Base-by-base conservation (phyloP, 2,329 filamentous ascomycete genomes). In the Beauveria medogensis region DNA sequence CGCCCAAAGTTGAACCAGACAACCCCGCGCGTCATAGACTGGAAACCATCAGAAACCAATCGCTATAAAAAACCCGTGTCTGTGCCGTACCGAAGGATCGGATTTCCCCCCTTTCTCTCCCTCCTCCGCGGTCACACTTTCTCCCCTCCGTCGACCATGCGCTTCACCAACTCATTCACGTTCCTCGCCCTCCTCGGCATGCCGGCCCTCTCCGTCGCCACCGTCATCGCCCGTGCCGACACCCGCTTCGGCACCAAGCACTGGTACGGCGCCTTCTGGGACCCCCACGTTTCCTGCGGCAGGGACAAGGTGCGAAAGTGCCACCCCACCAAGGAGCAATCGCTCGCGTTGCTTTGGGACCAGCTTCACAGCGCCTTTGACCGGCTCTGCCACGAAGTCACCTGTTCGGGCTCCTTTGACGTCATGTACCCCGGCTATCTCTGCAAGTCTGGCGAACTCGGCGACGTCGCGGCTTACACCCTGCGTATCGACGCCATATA, bases 301-400 rank as follows among this genome's bases (percentile, higher is more conserved):
- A 58, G 52, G 47, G 60, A 47, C 47, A 62, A 54, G 60, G 54
- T 28, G 57, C 57, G 48, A 48, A 62, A 54, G 54, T 62, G 60
- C 60, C 58, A 62, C 54, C 60, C 60, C 16, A 62, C 47, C 20
- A 40, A 46, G 40, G 60, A 62, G 51, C 47, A 62, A 18, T 30
- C 60, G 7, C 37, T 56, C 30, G 53, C 48, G 60, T 20, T 62
- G 14, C 53, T 62, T 20, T 62, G 60, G 60, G 60, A 62, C 46
- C 60, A 62, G 47, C 48, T 62, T 54, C 48, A 62, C 54, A 58
- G 54, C 54, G 60, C 60, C 16, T 62, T 62, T 7, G 60, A 62
- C 10, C 54, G 58, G 3, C 60, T 62, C 24, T 62, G 60, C 60
- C 57, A 48, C 46, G 60, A 62, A 54, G 48, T 43, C 18, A 53